Base-by-base conservation (phyloP, 768 basidiomycete species). In the Podaxis mareebaensis region DNA sequence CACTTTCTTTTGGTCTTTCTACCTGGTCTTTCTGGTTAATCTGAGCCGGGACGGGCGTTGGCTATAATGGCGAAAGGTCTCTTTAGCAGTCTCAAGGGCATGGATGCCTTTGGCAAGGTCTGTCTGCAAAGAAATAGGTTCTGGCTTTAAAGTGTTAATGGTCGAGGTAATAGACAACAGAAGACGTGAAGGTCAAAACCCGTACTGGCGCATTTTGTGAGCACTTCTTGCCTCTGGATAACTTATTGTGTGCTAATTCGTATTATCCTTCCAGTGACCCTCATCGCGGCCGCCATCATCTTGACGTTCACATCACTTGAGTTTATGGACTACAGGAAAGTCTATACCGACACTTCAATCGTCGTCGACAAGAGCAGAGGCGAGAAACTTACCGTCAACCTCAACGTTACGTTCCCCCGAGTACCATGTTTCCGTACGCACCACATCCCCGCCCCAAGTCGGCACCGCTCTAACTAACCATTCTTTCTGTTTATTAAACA, bases 81-180 rank as follows among this genome's bases (percentile, higher is more conserved):
- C 68, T 82, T 93, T 71, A 83, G 82, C 54, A 83, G 81, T 68
- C 83, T 99, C 70, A 95, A 92, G 74, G 93, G 95, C 73, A 84
- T 99, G 59, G 97, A 99, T 81, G 97, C 97, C 77, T 99, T 99
- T 83, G 97, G 97, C 66, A 99, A 99, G 90, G 96, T 96, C 71
- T 68, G 82, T 68, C 24, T 33, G 11, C 22, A 13, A 15, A 46
- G 36, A 12, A 61, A 65, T 65, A 24, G 11, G 13, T n/a, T 20
- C 20, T 46, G 46, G 44, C 46, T 13, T 1, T 53, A 17, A 15
- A 33, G 12, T 44, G 48, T 63, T 70, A 66, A 67, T 68, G 65
- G 66, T 58, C 63, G 48, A 24, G 51, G 55, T 52, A 57, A 63
- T 61, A 99, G 96, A 99, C 97, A 40, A 93, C 93, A 75, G 97